Evolutionary conservation across 2,329 filamentous ascomycete genomes (phyloP).

Genomic region (Thyridium curvatum): DNA sequence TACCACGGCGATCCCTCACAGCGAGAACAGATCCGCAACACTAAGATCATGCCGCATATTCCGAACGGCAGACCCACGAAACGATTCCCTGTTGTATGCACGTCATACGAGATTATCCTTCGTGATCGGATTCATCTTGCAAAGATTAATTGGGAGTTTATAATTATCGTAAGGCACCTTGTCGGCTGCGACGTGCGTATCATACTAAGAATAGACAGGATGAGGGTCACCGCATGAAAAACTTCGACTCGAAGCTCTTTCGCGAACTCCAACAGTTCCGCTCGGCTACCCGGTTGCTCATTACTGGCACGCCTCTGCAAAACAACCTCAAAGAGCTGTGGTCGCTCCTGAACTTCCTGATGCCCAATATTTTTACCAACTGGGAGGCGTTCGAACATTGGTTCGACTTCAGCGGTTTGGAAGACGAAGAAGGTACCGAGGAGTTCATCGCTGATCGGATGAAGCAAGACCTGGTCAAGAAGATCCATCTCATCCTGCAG

Average conservation of each 20-base stretch:
- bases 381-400: slow-evolving; percentile 89
- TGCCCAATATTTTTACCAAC: slow-evolving; percentile 89
- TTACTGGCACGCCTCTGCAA: slow-evolving; percentile 90
- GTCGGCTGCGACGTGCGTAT: slow-evolving; percentile 2
- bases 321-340: slow-evolving; percentile 94
- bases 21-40: slow-evolving; percentile 67
- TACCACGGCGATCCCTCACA: slow-evolving; percentile 83
- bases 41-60: slow-evolving; percentile 64
- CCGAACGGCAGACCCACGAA: slow-evolving; percentile 49
- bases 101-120: slow-evolving; percentile 93
- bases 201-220: slow-evolving; percentile 46
- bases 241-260: slow-evolving; percentile 88
- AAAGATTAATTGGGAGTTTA: slow-evolving; percentile 91
- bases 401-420: slow-evolving; percentile 93
- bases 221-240: slow-evolving; percentile 95
- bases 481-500: slow-evolving; percentile 91
- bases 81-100: slow-evolving; percentile 86
- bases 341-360: slow-evolving; percentile 88
- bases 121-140: slow-evolving; percentile 77
- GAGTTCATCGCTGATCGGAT: slow-evolving; percentile 74
- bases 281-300: slow-evolving; percentile 84
- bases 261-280: slow-evolving; percentile 82
- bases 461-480: slow-evolving; percentile 73
- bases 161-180: slow-evolving; percentile 67
- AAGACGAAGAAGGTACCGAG: slow-evolving; percentile 74